Percentiles rank a stretch among this genome's conserved stretches.
These are phyloP conservation scores for Moesziomyces globuligerus DNA, from an alignment of 1,284 basidiomycete genomes.

Conservation along the genomic window DNA sequence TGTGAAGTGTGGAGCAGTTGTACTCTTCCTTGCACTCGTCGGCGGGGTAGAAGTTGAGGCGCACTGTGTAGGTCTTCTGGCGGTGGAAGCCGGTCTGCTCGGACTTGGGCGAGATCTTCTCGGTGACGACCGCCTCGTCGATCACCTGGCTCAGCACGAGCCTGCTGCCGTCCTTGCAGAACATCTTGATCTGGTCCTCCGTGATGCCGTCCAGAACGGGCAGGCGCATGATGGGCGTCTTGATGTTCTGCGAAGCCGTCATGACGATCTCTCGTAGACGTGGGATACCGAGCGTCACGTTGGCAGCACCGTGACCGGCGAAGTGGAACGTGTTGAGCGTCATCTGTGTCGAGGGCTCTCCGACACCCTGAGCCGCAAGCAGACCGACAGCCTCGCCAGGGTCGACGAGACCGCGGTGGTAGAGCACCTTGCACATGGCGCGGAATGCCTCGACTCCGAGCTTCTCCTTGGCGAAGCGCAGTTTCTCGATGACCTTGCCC, in stretches of 20 bases:
- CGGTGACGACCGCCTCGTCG: conserved; percentile 83
- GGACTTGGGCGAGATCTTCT: conserved; percentile 78
- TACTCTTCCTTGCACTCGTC: conserved; percentile 88
- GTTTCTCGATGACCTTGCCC: conserved; percentile 54
- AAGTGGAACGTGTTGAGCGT: conserved; percentile 99
- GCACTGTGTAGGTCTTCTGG: conserved; percentile 82
- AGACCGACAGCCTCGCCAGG: conserved; percentile 98
- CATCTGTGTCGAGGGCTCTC: conserved; percentile 99
- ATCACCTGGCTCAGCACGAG: conserved; percentile 89
- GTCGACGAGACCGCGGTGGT: conserved; percentile 76
- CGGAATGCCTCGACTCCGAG: conserved; percentile 60
- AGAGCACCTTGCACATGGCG: conserved; percentile 64
- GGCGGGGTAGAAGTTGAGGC: conserved; percentile 85
- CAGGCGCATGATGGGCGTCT: conserved; percentile 98
- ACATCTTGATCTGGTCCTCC: conserved; percentile 72
- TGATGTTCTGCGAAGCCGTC: conserved; percentile 95
- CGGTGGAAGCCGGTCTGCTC: conserved; percentile 72
- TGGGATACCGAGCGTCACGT: conserved; percentile 98
- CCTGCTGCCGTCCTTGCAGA: conserved; percentile 90
- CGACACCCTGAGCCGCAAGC: conserved; percentile 98
- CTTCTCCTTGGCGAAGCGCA: conserved; percentile 70
- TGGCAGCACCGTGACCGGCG: conserved; percentile 94
- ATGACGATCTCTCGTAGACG: conserved; percentile 98
- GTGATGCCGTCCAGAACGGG: conserved; percentile 68
- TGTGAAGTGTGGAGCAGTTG: conserved; percentile 78